Base-by-base conservation (phyloP, 352 stramenopile species). In the Globisporangium middletonii region DNA sequence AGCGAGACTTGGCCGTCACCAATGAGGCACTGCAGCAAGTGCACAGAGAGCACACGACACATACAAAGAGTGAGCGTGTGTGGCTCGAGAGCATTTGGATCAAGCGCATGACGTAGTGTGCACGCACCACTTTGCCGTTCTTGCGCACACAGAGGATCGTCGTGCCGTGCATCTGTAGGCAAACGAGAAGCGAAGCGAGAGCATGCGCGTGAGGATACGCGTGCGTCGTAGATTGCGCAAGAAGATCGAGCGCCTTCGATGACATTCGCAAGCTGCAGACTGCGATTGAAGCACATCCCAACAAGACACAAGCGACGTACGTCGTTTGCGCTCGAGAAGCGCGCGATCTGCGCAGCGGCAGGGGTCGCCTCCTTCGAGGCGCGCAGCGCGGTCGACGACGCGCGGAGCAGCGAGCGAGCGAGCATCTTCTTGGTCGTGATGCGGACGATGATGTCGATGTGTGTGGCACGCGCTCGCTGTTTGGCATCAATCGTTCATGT, bases 81-180 rank as follows among this genome's bases (percentile, higher is more conserved):
- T 8, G 41, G 41, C 13, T 46, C 18, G 41, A 23, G 41, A 19
- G 41, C 18, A 23, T 18, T 23, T 23, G n/a, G 15, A 8, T 30
- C 2, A 18, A n/a, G 35, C 2, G 45, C 33, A 15, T 50, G 19
- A 42, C 3, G 23, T 23, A 23, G 23, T 23, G 23, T 23, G 6
- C 51, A 75, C 80, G 52, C 59, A 98, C 97, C 64, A 99, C 95
- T 83, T 98, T 97, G 51, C 93, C 96, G 57, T 97, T 88, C 73
- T 98, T 99, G 45, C 96, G 93, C 47, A 99, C 96, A 65, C 94
- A 99, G 12, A 99, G 73, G 58, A 99, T 99, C 19, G 97, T 99
- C 35, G 97, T 99, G 38, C 88, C 93, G 68, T 98, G 90, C 87
- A 96, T 92, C 75, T 93, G 69, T 33, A 53, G 12, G 58, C 13